Evolutionary conservation across 2,329 filamentous ascomycete genomes (phyloP).

Genomic region (Ceratocystis eucalypticola): DNA sequence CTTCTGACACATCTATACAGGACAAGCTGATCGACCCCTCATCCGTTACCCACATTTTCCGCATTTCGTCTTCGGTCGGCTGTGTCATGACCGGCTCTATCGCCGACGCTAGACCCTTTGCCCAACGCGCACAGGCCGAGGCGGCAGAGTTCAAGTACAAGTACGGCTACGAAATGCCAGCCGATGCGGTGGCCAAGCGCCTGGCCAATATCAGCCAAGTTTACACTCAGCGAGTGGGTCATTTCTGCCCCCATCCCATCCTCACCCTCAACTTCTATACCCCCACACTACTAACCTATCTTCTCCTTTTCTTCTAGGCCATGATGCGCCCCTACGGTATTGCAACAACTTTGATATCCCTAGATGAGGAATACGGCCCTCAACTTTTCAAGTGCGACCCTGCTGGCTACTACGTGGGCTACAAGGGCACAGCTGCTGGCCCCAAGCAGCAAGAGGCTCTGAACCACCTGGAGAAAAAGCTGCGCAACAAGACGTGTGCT

Average conservation of each 20-base stretch:
- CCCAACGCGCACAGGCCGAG: constrained; percentile 85
- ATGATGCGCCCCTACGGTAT: constrained; percentile 98
- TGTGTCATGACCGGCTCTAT: constrained; percentile 99
- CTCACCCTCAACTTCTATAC: not conserved
- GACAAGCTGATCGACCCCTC: constrained; percentile 98
- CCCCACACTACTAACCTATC: not conserved
- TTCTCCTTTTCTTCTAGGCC: constrained; percentile 37
- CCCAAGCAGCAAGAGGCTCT: constrained; percentile 98
- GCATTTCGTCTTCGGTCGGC: constrained; percentile 86
- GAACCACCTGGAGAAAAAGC: constrained; percentile 98
- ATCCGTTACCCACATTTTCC: constrained; percentile 96
- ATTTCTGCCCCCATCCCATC: not conserved
- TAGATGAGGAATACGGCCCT: constrained; percentile 83
- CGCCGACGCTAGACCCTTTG: constrained; percentile 86
- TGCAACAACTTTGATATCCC: constrained; percentile 83
- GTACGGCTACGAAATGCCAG: constrained; percentile 98
- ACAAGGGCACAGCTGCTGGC: constrained; percentile 94
- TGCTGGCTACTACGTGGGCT: constrained; percentile 93
- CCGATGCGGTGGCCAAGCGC: constrained; percentile 89
- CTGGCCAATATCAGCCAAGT: constrained; percentile 99
- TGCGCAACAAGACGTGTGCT: constrained; percentile 95
- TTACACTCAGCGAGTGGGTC: constrained; percentile 80
- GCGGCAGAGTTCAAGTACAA: constrained; percentile 98
- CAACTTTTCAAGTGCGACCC: constrained; percentile 98
- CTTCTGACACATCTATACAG: constrained; percentile 35